These are phyloP conservation scores for Nidularia pulvinata DNA, from an alignment of 768 basidiomycete species.

Conservation along the genomic window DNA sequence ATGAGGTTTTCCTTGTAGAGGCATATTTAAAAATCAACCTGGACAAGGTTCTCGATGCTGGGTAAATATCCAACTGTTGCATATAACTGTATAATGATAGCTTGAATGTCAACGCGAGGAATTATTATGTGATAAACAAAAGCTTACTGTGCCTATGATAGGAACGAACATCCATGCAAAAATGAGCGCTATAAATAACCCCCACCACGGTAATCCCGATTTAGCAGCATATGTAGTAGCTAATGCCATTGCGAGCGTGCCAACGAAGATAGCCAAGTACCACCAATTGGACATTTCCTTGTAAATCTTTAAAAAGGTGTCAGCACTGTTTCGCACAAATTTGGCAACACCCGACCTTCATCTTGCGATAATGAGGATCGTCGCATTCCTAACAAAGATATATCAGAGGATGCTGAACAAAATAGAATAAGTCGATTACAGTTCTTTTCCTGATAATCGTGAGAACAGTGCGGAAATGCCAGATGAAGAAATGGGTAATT, in stretches of 20 bases:
- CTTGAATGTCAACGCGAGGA: no score
- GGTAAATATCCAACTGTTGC: constrained; percentile 39
- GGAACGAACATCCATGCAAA: constrained; percentile 44
- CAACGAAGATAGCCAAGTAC: constrained; percentile 27
- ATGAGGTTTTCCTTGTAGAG: not conserved
- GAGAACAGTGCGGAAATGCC: constrained; percentile 40
- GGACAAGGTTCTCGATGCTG: constrained; percentile 30
- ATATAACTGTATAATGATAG: constrained; percentile 19
- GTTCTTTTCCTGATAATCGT: constrained; percentile 27
- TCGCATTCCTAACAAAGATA: constrained; percentile 27
- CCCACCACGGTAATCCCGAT: constrained; percentile 35
- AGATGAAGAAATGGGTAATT: constrained; percentile 44
- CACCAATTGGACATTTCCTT: constrained; percentile 33
- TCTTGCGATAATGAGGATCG: constrained; percentile 33
- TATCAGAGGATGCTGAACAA: not conserved
- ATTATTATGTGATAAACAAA: not conserved
- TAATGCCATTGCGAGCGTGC: constrained; percentile 25
- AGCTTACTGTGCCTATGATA: constrained; percentile 41
- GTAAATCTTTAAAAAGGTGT: constrained; percentile 16
- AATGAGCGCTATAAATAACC: constrained; percentile 36
- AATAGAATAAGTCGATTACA: constrained; percentile 19
- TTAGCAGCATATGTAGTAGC: constrained; percentile 30
- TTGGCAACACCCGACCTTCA: constrained; percentile 21
- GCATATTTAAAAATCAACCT: constrained; percentile 10
- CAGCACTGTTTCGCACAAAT: not conserved